Base-by-base conservation (phyloP, 768 basidiomycete species). In the Austroboletus eburneus region DNA sequence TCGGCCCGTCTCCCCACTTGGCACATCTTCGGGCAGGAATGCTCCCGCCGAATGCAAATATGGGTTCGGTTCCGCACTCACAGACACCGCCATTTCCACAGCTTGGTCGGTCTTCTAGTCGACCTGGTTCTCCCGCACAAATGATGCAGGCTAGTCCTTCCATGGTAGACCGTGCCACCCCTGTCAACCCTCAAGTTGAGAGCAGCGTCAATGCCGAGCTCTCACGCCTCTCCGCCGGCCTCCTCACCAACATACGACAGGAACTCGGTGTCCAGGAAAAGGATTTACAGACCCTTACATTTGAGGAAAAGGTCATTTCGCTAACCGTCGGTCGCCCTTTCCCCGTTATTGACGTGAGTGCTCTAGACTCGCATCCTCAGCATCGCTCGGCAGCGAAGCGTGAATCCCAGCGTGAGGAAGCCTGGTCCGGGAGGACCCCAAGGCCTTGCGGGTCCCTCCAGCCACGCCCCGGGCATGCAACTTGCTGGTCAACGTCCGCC, bases 121-220 rank as follows among this genome's bases (percentile, higher is more conserved):
- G 83, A 33, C 74, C 83, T 32, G 76, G 64, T 4, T 75, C 79
- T 0, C 80, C 82, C 0, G 70, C 64, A 14, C 68, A 72, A 48
- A 72, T 77, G 63, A 64, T 68, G 46, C 76, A 79, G 3, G 77
- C 62, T 2, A 86, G 84, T 56, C 84, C 85, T 5, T 80, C 79
- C 5, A 34, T 85, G 54, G 64, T 72, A 5, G 50, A 69, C 27
- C 74, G 81, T 5, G 73, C 75, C 50, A 68, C 74, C 0, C 72
- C 76, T 20, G 55, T 61, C 5, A 58, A 53, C 24, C 22, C 39
- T 8, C 60, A 59, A 7, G 52, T n/a, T n/a, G n/a, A n/a, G n/a
- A n/a, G 51, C 24, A 46, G 37, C 21, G 46, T 78, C 42, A 73
- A 73, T 45, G 14, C 39, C 14, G 80, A 84, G 41, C 49, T 83